These are phyloP conservation scores for Inosperma sp. DNA, from an alignment of 768 basidiomycete species.

Conservation along the genomic window DNA sequence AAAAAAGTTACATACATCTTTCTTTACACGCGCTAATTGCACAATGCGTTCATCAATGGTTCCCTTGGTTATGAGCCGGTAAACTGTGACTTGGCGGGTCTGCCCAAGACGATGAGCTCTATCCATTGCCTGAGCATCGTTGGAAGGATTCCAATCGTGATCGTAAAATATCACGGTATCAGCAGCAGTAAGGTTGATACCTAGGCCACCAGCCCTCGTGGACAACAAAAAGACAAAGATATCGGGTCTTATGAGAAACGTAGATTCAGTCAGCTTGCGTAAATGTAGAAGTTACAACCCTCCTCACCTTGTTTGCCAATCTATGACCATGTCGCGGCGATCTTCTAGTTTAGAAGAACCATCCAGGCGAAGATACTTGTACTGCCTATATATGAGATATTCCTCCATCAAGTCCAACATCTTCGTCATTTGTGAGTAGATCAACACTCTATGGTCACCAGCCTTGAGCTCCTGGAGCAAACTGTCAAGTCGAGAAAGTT, in stretches of 20 bases:
- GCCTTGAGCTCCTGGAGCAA: constrained; percentile 90
- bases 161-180: constrained; percentile 96
- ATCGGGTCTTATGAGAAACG: constrained; percentile 53
- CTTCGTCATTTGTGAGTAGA: constrained; percentile 99
- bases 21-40: constrained; percentile 92
- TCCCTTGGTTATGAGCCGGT: constrained; percentile 88
- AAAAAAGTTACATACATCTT: constrained; percentile 61
- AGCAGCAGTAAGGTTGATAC: constrained; percentile 93
- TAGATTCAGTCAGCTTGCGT: constrained; percentile 2
- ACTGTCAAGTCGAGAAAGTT: constrained; percentile 84
- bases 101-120: constrained; percentile 95
- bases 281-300: neutral
- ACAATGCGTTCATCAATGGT: constrained; percentile 98
- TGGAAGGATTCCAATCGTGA: constrained; percentile 95
- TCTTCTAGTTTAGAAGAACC: constrained; percentile 94
- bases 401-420: constrained; percentile 99
- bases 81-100: constrained; percentile 95
- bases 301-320: constrained; percentile 93
- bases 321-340: constrained; percentile 97
- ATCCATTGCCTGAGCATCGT: constrained; percentile 98
- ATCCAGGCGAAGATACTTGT: constrained; percentile 90
- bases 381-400: constrained; percentile 93
- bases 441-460: constrained; percentile 87
- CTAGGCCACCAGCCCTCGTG: constrained; percentile 92
- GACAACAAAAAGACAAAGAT: constrained; percentile 89